Conservation (phyloP, 108 stramenopile species). For the Fistulifera solaris region DNA sequence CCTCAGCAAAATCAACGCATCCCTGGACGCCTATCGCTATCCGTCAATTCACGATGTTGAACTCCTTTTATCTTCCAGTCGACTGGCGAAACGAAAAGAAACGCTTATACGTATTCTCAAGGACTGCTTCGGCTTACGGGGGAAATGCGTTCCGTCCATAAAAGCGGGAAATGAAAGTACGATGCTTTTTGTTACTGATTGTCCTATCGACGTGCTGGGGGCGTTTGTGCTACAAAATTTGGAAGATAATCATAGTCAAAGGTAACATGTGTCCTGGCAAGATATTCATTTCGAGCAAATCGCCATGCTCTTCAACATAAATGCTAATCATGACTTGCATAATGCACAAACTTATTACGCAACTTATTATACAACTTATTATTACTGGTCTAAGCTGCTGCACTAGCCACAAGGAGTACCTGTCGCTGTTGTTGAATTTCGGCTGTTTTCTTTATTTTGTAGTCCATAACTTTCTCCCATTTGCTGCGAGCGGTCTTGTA, state of each 20-base stretch:
- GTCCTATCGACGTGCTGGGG: constrained; percentile 37
- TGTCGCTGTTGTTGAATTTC: constrained; percentile 8
- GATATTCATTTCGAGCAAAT: too few relatives aligned
- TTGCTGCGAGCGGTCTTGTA: constrained; percentile 56
- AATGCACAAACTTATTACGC: too few relatives aligned
- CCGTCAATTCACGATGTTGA: constrained; percentile 44
- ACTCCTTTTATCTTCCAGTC: constrained; percentile 36
- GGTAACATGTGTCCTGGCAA: too few relatives aligned
- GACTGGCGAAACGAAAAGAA: constrained; percentile 36
- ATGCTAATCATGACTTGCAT: too few relatives aligned
- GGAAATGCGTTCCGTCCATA: constrained; percentile 55
- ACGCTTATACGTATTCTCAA: constrained; percentile 42
- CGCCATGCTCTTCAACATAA: too few relatives aligned
- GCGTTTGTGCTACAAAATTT: constrained; percentile 21
- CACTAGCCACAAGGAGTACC: too few relatives aligned
- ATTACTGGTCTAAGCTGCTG: too few relatives aligned
- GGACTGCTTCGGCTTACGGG: constrained; percentile 50
- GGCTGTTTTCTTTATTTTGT: constrained; percentile 53
- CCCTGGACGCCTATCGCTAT: constrained; percentile 31
- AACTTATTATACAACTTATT: too few relatives aligned
- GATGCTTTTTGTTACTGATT: constrained; percentile 30
- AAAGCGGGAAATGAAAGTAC: neutral
- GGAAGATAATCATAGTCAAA: too few relatives aligned
- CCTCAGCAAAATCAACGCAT: constrained; percentile 37
- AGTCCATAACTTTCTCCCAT: constrained; percentile 70